Percentiles rank a stretch among this genome's conserved stretches.
Conservation (phyloP, 176 grass and related monocot genomes). For the Oryza punctata region DNA sequence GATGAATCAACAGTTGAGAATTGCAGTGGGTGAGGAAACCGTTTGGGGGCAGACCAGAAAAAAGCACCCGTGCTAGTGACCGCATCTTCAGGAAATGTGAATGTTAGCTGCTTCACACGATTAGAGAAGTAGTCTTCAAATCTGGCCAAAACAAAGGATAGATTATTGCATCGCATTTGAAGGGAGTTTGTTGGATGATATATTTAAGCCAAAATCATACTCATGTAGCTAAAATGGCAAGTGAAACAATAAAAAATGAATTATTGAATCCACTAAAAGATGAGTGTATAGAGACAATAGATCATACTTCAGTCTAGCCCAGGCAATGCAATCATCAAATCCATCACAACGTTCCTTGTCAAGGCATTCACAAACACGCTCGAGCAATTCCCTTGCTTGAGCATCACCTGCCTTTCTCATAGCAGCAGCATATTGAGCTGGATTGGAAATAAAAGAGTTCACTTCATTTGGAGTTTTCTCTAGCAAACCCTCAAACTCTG, state of each 20-base stretch:
- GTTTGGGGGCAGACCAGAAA: conserved; percentile 90
- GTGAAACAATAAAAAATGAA: neutral
- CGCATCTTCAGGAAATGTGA: conserved; percentile 75
- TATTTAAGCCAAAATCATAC: conserved; percentile 11
- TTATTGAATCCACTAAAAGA: conserved; percentile 13
- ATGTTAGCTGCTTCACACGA: conserved; percentile 78
- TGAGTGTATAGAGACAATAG: conserved; percentile 26
- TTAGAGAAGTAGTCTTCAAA: conserved; percentile 89
- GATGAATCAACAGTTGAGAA: conserved; percentile 63
- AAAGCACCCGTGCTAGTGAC: conserved; percentile 63
- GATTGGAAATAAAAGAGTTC: conserved; percentile 69
- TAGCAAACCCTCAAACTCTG: conserved; percentile 76
- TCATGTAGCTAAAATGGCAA: conserved; percentile 4
- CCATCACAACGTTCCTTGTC: conserved; percentile 62
- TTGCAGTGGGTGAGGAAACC: conserved; percentile 59
- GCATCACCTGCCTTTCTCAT: conserved; percentile 79
- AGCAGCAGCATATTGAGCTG: conserved; percentile 56
- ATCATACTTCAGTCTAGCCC: conserved; percentile 77
- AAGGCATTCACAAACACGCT: conserved; percentile 58
- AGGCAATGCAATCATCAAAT: conserved; percentile 69
- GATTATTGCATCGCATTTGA: conserved; percentile 19
- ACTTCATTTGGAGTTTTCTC: conserved; percentile 81
- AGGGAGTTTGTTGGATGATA: neutral
- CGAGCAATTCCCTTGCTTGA: conserved; percentile 68
- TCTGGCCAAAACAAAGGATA: conserved; percentile 30